Evolutionary conservation across 371 early-diverging fungal genomes (phyloP).

Genomic region (Polyrhizophydium stewartii): DNA sequence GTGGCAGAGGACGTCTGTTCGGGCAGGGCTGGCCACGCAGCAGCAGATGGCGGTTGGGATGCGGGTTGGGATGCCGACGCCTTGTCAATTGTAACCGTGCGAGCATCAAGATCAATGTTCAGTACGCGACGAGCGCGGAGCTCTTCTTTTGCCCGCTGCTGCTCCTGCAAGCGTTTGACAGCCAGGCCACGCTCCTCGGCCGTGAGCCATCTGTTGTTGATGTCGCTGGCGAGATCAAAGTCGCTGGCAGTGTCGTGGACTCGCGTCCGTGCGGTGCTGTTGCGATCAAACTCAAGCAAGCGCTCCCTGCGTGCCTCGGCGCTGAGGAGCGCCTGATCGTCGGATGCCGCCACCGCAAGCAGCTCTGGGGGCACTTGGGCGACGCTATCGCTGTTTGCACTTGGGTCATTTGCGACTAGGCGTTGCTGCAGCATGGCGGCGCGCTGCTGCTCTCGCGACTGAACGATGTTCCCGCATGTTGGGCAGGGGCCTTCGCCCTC

Average conservation of each 20-base stretch:
- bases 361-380: constrained; percentile 16
- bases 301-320: constrained; percentile 73
- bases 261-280: constrained; percentile 68
- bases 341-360: constrained; percentile 3
- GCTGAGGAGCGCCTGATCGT: constrained; percentile 32
- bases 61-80: constrained; percentile 18
- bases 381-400: constrained; percentile 7
- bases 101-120: constrained; percentile 59
- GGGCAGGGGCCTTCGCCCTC: constrained; percentile 87
- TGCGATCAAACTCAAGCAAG: constrained; percentile 75
- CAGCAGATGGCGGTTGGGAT: constrained; percentile 13
- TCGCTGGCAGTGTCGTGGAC: constrained; percentile 65
- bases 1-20: neutral
- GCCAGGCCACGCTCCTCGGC: constrained; percentile 65
- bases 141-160: constrained; percentile 41
- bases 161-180: constrained; percentile 21
- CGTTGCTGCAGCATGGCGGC: neutral
- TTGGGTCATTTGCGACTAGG: neutral
- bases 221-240: constrained; percentile 63
- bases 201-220: constrained; percentile 68
- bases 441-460: constrained; percentile 38
- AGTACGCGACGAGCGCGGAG: constrained; percentile 53
- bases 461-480: constrained; percentile 69
- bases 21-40: neutral
- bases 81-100: constrained; percentile 49